Evolutionary conservation across 2,329 filamentous ascomycete species (phyloP), one percentile per base, ranked within the genome.

Genomic region (Apiospora marii): DNA sequence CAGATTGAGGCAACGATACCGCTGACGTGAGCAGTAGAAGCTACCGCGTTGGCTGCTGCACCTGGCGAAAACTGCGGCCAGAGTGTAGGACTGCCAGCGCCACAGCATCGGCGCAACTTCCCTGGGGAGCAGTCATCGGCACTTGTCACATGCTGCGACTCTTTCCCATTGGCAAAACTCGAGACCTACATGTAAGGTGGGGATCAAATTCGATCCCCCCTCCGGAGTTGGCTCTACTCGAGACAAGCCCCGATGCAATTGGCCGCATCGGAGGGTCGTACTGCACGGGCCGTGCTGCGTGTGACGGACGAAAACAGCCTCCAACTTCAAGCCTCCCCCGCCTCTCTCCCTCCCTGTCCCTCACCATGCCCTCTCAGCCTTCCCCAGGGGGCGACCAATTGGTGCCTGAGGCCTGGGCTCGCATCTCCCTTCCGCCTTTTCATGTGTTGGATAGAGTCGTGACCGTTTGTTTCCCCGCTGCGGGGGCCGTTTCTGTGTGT

Each of bases 231-330:
- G 58, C 10, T 41, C 30, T 64, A 64, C 34, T n/a, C 34, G 19
- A 64, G n/a, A 64, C 30, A 37, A 41, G 30, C 58, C 58, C 58
- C 58, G 58, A 64, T 64, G 58, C 58, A 64, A n/a, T 41, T 64
- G 58, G 30, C 58, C 58, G 58, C 19, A 41, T 19, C 19, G 30
- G 30, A 12, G 34, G 58, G 58, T 64, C 19, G 58, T 13, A 64
- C 58, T 41, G 58, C 58, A 41, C 34, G 58, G 58, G 58, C 58
- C 58, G 34, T 64, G 34, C 51, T 61, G 30, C 8, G 53, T 61
- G 49, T 27, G 51, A 61, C 53, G 53, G 34, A 61, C 53, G 27
- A 34, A 37, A 61, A 61, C 49, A 53, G 24, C 49, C 24, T 46
- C 44, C 44, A 46, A 19, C 44, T 46, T 14, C 4, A 46, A 19